Conservation (phyloP, 805 yeast species). For the Schizosaccharomyces cryophilus region DNA sequence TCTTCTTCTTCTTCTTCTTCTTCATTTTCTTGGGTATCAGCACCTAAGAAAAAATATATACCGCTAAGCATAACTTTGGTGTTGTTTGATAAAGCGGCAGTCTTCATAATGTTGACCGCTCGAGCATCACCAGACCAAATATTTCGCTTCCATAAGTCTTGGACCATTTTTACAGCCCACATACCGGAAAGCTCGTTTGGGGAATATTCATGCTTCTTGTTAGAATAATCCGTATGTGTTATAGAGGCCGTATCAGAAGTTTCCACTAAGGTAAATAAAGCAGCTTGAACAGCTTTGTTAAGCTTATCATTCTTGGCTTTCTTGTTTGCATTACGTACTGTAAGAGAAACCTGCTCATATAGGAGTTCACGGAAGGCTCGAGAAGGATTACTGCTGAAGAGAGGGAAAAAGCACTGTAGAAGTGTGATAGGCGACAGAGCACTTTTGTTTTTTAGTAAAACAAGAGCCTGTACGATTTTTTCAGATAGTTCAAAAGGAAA, state of each 20-base stretch:
- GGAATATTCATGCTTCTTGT: slow-evolving; percentile 6
- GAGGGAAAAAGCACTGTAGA: slow-evolving; percentile 72
- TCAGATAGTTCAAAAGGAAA: slow-evolving; percentile 70
- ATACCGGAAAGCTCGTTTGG: slow-evolving; percentile 25
- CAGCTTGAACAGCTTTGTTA: slow-evolving; percentile 74
- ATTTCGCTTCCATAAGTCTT: slow-evolving; percentile 93
- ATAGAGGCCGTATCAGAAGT: slow-evolving; percentile 16
- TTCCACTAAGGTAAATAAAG: slow-evolving; percentile 66
- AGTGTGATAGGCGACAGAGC: slow-evolving; percentile 55
- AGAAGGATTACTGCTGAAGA: slow-evolving; percentile 32
- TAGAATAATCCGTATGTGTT: not conserved
- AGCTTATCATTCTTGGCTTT: slow-evolving; percentile 78
- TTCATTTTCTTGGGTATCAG: slow-evolving; percentile 81
- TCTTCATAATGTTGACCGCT: slow-evolving; percentile 93
- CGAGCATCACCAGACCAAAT: slow-evolving; percentile 90
- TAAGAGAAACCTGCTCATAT: slow-evolving; percentile 50
- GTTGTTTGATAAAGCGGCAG: slow-evolving; percentile 76
- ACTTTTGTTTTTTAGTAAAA: slow-evolving; percentile 72
- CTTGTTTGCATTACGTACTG: slow-evolving; percentile 60
- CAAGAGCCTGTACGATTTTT: slow-evolving; percentile 68
- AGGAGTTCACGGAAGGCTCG: slow-evolving; percentile 64
- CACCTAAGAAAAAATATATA: slow-evolving; percentile 74
- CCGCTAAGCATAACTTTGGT: slow-evolving; percentile 74
- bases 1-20: too few species aligned
- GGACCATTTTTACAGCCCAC: slow-evolving; percentile 87